Percentiles rank a stretch among this genome's conserved stretches.
Conservation (phyloP, 2,329 filamentous ascomycete species). For the Trichoderma sp. region DNA sequence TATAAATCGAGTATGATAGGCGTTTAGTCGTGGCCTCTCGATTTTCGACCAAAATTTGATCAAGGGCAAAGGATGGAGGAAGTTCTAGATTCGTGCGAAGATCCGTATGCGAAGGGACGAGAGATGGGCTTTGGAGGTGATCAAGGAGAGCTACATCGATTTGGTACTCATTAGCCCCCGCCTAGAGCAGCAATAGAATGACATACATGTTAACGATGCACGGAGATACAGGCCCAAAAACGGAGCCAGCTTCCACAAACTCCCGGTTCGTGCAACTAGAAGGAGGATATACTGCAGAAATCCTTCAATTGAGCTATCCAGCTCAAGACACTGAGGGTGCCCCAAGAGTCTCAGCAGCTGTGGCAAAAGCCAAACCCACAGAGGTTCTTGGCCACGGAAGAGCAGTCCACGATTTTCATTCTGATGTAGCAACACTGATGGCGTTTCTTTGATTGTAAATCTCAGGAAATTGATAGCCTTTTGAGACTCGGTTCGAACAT, state of each 20-base stretch:
- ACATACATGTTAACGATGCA: slow-evolving; percentile 46
- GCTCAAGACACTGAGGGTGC: slow-evolving; percentile 44
- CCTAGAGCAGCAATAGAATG: neutral
- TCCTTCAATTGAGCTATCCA: slow-evolving; percentile 50
- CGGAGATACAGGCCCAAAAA: slow-evolving; percentile 49
- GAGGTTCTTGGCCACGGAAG: slow-evolving; percentile 56
- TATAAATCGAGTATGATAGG: slow-evolving; percentile 41
- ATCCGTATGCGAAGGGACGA: slow-evolving; percentile 30
- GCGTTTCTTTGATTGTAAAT: slow-evolving; percentile 72
- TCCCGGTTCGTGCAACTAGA: slow-evolving; percentile 41
- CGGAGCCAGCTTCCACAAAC: slow-evolving; percentile 47
- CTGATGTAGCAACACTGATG: slow-evolving; percentile 58
- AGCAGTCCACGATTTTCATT: slow-evolving; percentile 43
- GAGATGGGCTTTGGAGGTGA: slow-evolving; percentile 34
- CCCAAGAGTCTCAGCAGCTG: slow-evolving; percentile 57
- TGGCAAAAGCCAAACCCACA: slow-evolving; percentile 64
- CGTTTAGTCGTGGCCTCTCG: slow-evolving; percentile 26
- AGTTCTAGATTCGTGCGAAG: slow-evolving; percentile 32
- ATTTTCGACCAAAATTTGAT: slow-evolving; percentile 33
- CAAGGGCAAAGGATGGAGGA: slow-evolving; percentile 39
- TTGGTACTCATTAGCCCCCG: neutral
- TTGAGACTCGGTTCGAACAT: slow-evolving; percentile 57
- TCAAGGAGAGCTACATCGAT: slow-evolving; percentile 32
- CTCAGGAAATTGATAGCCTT: slow-evolving; percentile 77
- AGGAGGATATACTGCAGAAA: slow-evolving; percentile 51